phyloP scores from a whole-genome alignment of 2,329 filamentous ascomycete species.

The Dactylellina cionopaga region DNA sequence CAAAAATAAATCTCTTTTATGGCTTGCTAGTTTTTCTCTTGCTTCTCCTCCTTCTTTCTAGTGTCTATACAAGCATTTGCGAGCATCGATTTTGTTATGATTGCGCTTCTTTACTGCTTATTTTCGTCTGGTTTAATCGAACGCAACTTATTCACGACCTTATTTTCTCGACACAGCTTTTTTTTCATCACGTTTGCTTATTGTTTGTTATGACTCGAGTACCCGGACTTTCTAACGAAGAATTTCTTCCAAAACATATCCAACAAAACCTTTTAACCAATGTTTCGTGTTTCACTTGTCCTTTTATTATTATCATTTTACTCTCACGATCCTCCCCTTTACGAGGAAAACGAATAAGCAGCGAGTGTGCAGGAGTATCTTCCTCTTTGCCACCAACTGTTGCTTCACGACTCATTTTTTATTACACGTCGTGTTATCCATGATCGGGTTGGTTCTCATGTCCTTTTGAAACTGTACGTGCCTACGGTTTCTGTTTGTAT shows the following conservation, averaged over 20 bases:
- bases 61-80: constrained; percentile 41
- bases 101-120: constrained; percentile 19
- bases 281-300: not conserved
- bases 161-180: not conserved
- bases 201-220: not conserved
- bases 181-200: not conserved
- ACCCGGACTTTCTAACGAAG: constrained; percentile 4
- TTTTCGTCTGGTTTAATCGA: constrained; percentile 11
- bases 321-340: not conserved
- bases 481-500: not conserved
- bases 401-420: constrained; percentile 1
- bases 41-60: constrained; percentile 14
- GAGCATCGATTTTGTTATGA: constrained; percentile 44
- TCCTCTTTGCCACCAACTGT: not conserved
- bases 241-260: not conserved
- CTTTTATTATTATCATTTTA: not conserved
- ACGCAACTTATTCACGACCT: not conserved
- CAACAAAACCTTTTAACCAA: constrained; percentile 7
- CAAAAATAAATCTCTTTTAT: constrained; percentile 36
- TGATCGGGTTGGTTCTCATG: constrained; percentile 10
- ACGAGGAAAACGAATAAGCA: constrained; percentile 22
- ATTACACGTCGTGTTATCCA: constrained; percentile 9
- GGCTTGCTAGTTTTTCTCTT: constrained; percentile 1
- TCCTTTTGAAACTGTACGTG: not conserved
- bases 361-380: not conserved